Conservation (phyloP, 176 grass and related monocot genomes). For the Aegilops sharonensis region DNA sequence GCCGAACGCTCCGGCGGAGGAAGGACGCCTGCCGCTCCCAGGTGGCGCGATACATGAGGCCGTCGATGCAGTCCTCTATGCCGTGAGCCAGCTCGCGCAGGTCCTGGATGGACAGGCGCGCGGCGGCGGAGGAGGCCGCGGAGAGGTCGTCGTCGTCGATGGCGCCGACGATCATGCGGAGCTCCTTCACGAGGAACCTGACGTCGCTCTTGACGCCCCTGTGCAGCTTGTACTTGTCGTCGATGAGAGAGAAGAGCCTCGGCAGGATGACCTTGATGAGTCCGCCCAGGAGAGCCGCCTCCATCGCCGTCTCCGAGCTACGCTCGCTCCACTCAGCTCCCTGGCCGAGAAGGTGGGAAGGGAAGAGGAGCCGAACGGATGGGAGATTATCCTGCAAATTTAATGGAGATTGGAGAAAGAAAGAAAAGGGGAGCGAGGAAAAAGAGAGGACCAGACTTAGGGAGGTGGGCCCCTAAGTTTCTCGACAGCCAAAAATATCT, state of each 20-base stretch:
- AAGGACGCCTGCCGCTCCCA: not conserved
- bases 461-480: no score
- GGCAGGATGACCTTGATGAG: not conserved
- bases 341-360: not conserved
- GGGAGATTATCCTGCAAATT: no score
- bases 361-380: not conserved
- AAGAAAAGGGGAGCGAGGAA: no score
- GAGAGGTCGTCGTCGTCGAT: conserved; percentile 7
- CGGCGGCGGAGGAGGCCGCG: not conserved
- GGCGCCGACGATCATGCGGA: not conserved
- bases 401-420: no score
- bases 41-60: not conserved
- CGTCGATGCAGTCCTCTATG: conserved; percentile 13
- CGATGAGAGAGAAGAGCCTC: not conserved
- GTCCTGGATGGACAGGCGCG: not conserved
- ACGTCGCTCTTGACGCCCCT: not conserved
- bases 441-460: no score
- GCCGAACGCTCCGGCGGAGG: not conserved
- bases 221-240: not conserved
- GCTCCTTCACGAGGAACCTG: not conserved
- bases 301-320: not conserved
- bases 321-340: not conserved
- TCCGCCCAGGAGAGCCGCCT: conserved; percentile 2
- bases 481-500: no score
- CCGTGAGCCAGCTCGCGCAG: not conserved